A percentile compares a stretch with the other conserved stretches of the same genome.
Conservation (phyloP, 371 early-diverging fungal species). For the Mycotypha africana region DNA sequence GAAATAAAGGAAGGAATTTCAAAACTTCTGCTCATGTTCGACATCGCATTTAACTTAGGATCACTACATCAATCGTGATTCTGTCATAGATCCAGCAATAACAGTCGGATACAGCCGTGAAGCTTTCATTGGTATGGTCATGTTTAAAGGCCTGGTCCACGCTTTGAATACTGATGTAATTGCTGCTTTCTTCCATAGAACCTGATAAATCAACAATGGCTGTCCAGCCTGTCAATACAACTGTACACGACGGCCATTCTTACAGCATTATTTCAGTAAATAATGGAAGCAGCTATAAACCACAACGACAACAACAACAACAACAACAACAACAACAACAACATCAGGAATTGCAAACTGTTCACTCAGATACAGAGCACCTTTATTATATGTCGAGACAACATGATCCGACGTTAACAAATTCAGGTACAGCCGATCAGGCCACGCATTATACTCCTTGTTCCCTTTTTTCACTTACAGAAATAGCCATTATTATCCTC, state of each 20-base stretch:
- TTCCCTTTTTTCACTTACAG: constrained; percentile 8
- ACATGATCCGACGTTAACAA: background rate
- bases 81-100: background rate
- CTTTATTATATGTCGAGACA: too few relatives aligned
- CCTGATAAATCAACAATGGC: constrained; percentile 1
- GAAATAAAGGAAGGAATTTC: too few relatives aligned
- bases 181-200: constrained; percentile 1
- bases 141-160: background rate
- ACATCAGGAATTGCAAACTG: too few relatives aligned
- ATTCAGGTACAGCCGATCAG: too few relatives aligned
- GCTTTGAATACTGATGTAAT: too few relatives aligned
- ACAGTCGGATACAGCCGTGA: constrained; percentile 7
- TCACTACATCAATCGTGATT: constrained; percentile 4
- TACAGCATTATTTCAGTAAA: background rate
- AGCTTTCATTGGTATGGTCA: constrained; percentile 8
- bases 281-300: too few relatives aligned
- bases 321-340: too few relatives aligned
- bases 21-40: too few relatives aligned
- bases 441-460: background rate
- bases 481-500: too few relatives aligned
- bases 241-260: background rate
- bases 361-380: too few relatives aligned
- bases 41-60: background rate
- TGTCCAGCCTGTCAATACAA: background rate
- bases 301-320: too few relatives aligned